Evolutionary conservation across 257 asterid species (phyloP).

Genomic region (Nicotiana paniculata): DNA sequence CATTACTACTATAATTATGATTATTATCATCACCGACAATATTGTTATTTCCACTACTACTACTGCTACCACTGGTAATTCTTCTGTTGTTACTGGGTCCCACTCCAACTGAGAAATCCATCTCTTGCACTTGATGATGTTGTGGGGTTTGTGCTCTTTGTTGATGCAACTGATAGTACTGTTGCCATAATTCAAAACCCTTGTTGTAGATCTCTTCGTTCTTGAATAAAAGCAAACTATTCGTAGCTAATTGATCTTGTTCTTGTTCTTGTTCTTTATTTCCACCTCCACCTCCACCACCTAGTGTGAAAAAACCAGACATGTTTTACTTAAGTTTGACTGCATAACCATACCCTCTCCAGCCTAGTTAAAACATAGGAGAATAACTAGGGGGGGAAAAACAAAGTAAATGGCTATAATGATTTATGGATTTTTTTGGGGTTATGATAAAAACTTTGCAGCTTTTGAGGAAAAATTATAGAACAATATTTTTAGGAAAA

Average conservation of each 20-base stretch:
- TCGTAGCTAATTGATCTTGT: conserved; percentile 14
- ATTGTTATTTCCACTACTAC: conserved; percentile 17
- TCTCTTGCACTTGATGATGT: conserved; percentile 28
- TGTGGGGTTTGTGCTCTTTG: conserved; percentile 20
- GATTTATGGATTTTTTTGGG: conserved; percentile 11
- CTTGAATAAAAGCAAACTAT: conserved; percentile 41
- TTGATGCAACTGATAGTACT: conserved; percentile 47
- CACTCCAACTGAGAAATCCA: conserved; percentile 33
- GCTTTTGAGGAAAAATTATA: conserved; percentile 20
- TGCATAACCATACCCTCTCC: conserved; percentile 39
- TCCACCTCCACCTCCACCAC: conserved; percentile 18
- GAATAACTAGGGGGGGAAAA: no score
- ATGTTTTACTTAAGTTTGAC: conserved; percentile 37
- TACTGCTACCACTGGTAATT: conserved; percentile 17
- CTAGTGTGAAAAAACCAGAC: conserved; percentile 78
- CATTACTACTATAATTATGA: background rate
- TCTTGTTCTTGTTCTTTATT: conserved; percentile 16
- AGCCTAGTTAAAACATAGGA: background rate
- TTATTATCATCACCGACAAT: conserved; percentile 22
- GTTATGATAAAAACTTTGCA: conserved; percentile 22
- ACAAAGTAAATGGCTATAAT: no score
- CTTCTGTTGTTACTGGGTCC: conserved; percentile 33
- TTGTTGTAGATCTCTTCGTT: conserved; percentile 72
- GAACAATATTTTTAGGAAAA: conserved; percentile 16
- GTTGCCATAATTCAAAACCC: conserved; percentile 91